Conservation (phyloP, 2,329 filamentous ascomycete genomes). For the Acrocalymma vagum region DNA sequence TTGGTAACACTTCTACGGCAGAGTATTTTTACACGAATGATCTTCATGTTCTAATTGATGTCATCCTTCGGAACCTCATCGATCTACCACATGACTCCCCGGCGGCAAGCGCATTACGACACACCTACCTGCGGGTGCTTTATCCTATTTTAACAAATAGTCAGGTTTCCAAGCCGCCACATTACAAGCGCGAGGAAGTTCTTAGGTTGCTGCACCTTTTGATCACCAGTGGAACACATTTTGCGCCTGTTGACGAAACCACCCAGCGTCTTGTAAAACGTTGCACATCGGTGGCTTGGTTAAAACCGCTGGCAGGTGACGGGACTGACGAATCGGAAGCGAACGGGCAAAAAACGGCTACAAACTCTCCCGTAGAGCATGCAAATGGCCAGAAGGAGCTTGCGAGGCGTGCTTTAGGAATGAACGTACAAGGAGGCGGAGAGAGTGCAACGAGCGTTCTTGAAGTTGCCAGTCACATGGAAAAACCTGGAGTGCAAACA, state of each 20-base stretch:
- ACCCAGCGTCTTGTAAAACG: constrained; percentile 79
- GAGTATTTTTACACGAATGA: constrained; percentile 99
- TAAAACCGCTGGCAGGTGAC: constrained; percentile 47
- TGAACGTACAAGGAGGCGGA: constrained; percentile 44
- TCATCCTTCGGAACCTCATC: constrained; percentile 95
- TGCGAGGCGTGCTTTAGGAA: constrained; percentile 48
- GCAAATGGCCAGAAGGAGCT: constrained; percentile 46
- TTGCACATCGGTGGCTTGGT: constrained; percentile 77
- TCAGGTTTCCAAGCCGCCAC: constrained; percentile 82
- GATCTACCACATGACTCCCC: constrained; percentile 84
- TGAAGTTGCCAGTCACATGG: constrained; percentile 49
- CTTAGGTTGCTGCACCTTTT: constrained; percentile 78
- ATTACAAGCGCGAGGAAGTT: constrained; percentile 92
- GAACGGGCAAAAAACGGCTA: constrained; percentile 25
- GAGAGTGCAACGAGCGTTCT: constrained; percentile 49
- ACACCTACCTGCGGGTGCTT: constrained; percentile 93
- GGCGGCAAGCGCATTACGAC: constrained; percentile 68
- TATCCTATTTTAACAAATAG: constrained; percentile 92
- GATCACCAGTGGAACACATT: constrained; percentile 71
- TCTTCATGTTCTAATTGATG: constrained; percentile 89
- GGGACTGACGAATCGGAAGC: constrained; percentile 28
- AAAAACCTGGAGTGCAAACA: constrained; percentile 51
- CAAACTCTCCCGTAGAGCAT: constrained; percentile 33
- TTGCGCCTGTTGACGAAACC: constrained; percentile 82
- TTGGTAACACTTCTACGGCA: constrained; percentile 88